Evolutionary conservation across 169 alveolate genomes (phyloP).

Genomic region (Babesia caballi): DNA sequence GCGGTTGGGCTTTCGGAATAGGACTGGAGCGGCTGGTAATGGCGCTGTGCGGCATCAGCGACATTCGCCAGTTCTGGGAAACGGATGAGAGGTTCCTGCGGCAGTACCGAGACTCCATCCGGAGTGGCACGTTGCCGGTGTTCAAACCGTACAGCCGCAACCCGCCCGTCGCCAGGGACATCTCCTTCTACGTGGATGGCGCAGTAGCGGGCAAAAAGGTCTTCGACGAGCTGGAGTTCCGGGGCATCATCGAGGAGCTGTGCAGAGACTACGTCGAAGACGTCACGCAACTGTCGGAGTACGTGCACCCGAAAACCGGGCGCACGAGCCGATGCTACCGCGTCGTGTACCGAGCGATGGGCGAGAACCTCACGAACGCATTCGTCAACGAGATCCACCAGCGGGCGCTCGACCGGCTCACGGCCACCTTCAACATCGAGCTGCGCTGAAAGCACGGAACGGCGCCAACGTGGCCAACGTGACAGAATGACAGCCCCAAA

Average conservation of each 20-base stretch:
- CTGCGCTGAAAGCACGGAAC: background rate
- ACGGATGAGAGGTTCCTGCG: conserved; percentile 82
- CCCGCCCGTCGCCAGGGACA: conserved; percentile 71
- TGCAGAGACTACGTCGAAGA: conserved; percentile 57
- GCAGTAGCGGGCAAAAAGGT: background rate
- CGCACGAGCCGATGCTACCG: conserved; percentile 68
- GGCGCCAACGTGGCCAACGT: too few relatives aligned
- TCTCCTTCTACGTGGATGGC: conserved; percentile 67
- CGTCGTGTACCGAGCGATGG: conserved; percentile 69
- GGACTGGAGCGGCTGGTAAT: conserved; percentile 91
- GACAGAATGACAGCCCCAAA: too few relatives aligned
- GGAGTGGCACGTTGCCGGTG: conserved; percentile 41
- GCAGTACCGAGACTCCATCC: conserved; percentile 71
- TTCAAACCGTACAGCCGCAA: conserved; percentile 71
- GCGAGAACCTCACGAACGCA: conserved; percentile 71
- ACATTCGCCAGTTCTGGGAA: conserved; percentile 90
- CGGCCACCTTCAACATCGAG: conserved; percentile 11
- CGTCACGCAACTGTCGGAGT: conserved; percentile 18
- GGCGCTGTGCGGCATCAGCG: conserved; percentile 85
- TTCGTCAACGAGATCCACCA: conserved; percentile 67
- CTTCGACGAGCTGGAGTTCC: conserved; percentile 19
- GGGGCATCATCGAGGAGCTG: conserved; percentile 5
- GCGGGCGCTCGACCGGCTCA: conserved; percentile 1
- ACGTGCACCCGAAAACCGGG: conserved; percentile 24
- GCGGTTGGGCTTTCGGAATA: conserved; percentile 94